Evolutionary conservation across 2,329 filamentous ascomycete genomes (phyloP), one percentile per base, ranked within the genome.

Genomic region (Aspergillus quadrilineatus): DNA sequence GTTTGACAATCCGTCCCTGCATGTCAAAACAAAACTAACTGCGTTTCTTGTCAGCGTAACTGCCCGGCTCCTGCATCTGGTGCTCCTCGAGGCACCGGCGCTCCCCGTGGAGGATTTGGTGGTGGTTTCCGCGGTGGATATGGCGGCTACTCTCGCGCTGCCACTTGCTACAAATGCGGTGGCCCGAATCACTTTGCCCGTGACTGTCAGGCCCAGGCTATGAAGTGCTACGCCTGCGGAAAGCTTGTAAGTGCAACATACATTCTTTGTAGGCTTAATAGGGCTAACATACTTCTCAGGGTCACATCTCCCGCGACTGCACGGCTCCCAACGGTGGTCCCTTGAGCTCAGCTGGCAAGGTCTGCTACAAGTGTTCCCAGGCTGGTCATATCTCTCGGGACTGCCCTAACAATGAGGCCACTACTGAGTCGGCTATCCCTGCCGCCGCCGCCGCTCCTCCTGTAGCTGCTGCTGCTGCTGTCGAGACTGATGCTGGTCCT

Each of bases 141-240:
- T 72, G 81, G 82, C 67, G 75, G 74, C 53, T 77, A 76, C 59
- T 73, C 77, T 57, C 82, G 85, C 57, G 78, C 84, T 60, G 83
- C 85, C 26, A 86, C 82, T 56, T 88, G 85, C 79, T 87, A 87
- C 80, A 87, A 87, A 77, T 88, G 85, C 65, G 85, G 85, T 67
- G 85, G 93, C 34, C 94, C 94, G 58, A 99, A 99, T 83, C 94
- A 99, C 80, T 99, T 96, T 73, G 94, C 94, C 63, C 89, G 94
- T 64, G 94, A 99, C 72, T 99, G 94, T 83, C 94, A 97, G 82
- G 92, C 94, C 66, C 92, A 96, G 78, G 90, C 92, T 62, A 96
- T 96, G 91, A 97, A 97, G 81, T 97, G 92, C 83, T 97, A 96
- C 71, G 92, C 92, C 65, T 97, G 92, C 73, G 92, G 92, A 74